phyloP scores from a whole-genome alignment of 345 rosid genomes.

The Kandelia obovata region DNA sequence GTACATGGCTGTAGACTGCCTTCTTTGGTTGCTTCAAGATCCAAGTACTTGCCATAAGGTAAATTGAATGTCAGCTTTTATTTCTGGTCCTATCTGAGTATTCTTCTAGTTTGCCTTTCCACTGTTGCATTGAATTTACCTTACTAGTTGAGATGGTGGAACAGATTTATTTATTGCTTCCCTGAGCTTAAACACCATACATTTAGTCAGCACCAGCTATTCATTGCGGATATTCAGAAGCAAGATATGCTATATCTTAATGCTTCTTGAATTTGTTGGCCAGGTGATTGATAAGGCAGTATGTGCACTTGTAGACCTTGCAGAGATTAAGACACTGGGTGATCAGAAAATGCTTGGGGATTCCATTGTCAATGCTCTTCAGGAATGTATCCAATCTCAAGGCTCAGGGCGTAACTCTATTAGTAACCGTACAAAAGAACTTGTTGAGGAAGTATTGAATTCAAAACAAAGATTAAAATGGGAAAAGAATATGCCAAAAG shows the following conservation, averaged over 20 bases:
- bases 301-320: conserved; percentile 81
- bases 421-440: conserved; percentile 57
- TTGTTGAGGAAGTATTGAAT: conserved; percentile 65
- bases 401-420: conserved; percentile 45
- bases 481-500: conserved; percentile 96
- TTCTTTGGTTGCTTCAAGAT: conserved; percentile 96
- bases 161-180: no score
- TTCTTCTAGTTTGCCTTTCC: no score
- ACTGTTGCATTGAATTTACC: no score
- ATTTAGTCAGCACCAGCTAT: background rate
- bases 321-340: conserved; percentile 74
- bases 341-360: conserved; percentile 96
- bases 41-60: conserved; percentile 84
- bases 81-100: no score
- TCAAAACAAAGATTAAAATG: conserved; percentile 74
- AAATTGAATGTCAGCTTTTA: conserved; percentile 1
- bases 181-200: no score
- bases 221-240: background rate
- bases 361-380: conserved; percentile 67
- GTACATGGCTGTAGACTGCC: conserved; percentile 96
- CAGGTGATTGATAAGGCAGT: conserved; percentile 74
- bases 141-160: no score
- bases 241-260: conserved; percentile 2
- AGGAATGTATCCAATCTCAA: conserved; percentile 69
- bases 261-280: conserved; percentile 10